Conservation (phyloP, 495 filamentous ascomycete genomes). For the Chaetomium tenue region DNA sequence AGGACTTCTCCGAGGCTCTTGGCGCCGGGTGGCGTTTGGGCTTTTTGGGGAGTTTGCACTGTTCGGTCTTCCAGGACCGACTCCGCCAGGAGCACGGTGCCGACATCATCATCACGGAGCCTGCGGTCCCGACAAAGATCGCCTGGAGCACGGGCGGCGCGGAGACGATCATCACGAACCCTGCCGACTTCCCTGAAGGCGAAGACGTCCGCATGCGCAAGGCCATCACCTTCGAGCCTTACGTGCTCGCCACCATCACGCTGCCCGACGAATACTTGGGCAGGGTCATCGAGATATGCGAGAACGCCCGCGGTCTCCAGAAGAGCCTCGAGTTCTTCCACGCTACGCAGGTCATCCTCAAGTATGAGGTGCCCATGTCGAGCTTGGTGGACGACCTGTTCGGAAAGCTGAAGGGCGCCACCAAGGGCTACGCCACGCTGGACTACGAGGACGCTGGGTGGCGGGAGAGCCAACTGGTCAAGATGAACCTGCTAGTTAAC, state of each 20-base stretch:
- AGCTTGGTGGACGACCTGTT: constrained; percentile 96
- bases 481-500: constrained; percentile 91
- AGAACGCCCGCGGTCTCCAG: constrained; percentile 82
- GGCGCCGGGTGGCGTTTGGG: constrained; percentile 93
- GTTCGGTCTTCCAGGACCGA: constrained; percentile 97
- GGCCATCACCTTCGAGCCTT: constrained; percentile 74
- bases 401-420: constrained; percentile 88
- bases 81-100: constrained; percentile 91
- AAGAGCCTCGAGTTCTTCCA: constrained; percentile 86
- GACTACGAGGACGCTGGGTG: constrained; percentile 96
- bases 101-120: constrained; percentile 94
- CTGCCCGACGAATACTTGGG: constrained; percentile 92
- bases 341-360: constrained; percentile 90
- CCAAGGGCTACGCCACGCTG: constrained; percentile 70
- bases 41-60: constrained; percentile 94
- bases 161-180: constrained; percentile 74
- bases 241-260: constrained; percentile 81
- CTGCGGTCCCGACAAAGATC: constrained; percentile 87
- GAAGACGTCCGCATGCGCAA: constrained; percentile 56
- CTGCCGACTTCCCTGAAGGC: constrained; percentile 77
- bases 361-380: constrained; percentile 83
- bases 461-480: constrained; percentile 74
- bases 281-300: constrained; percentile 92
- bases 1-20: constrained; percentile 88
- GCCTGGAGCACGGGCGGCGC: constrained; percentile 66